These are phyloP conservation scores for Hericium alpestre DNA, from an alignment of 768 basidiomycete species.

Conservation along the genomic window DNA sequence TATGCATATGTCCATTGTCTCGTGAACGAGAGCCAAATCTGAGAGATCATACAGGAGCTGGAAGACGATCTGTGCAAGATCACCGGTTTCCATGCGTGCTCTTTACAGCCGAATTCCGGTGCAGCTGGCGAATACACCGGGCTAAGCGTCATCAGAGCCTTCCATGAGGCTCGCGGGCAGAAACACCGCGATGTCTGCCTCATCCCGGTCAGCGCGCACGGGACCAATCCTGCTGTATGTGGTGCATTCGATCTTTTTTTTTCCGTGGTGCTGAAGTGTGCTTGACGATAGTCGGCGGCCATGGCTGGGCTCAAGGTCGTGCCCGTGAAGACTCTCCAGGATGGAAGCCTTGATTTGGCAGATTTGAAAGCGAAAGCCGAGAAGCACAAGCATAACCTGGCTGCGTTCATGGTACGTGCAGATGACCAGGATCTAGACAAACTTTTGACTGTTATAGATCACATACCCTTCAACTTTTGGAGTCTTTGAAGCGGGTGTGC, in stretches of 20 bases:
- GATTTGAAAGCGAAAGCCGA: conserved; percentile 84
- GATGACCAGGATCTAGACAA: conserved; percentile 2
- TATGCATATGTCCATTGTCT: conserved; percentile 17
- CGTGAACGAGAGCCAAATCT: background rate
- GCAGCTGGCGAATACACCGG: conserved; percentile 97
- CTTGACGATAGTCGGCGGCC: conserved; percentile 63
- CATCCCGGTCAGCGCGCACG: conserved; percentile 93
- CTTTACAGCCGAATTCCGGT: conserved; percentile 97
- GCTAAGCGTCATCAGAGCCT: conserved; percentile 88
- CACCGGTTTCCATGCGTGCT: conserved; percentile 93
- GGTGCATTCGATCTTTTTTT: too few species aligned
- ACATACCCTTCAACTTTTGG: conserved; percentile 97
- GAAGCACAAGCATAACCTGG: conserved; percentile 82
- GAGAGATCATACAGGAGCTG: conserved; percentile 53
- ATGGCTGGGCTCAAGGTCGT: conserved; percentile 98
- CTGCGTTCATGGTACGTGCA: conserved; percentile 80
- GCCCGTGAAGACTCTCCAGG: conserved; percentile 76
- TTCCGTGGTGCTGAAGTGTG: background rate
- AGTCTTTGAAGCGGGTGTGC: conserved; percentile 89
- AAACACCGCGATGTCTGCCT: conserved; percentile 81
- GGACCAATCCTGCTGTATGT: conserved; percentile 93
- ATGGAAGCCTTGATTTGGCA: conserved; percentile 82
- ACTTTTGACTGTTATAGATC: conserved; percentile 42
- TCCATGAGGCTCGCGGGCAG: conserved; percentile 83
- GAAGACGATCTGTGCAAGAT: conserved; percentile 85